These are phyloP conservation scores for Tetrapyrgos nigripes DNA, from an alignment of 1,284 basidiomycete species.

Conservation along the genomic window DNA sequence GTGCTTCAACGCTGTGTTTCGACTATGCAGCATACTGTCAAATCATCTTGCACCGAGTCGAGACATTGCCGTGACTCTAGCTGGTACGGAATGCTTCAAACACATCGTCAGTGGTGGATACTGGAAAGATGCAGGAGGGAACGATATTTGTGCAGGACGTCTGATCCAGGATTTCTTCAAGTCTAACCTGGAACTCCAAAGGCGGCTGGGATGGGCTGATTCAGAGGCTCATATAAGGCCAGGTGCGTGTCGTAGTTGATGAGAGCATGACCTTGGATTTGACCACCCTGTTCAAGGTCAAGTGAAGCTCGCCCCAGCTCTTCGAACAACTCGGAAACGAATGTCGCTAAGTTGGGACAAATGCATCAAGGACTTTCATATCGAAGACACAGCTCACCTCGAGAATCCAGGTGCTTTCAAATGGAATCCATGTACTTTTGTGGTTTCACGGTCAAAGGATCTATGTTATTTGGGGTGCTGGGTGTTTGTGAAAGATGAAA, in stretches of 20 bases:
- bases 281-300: not conserved
- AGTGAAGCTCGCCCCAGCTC: not conserved
- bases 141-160: conserved; percentile 23
- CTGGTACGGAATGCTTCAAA: conserved; percentile 33
- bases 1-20: conserved; percentile 40
- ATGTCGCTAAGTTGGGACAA: not conserved
- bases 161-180: conserved; percentile 21
- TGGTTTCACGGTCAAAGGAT: not conserved
- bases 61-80: too few species aligned
- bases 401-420: too few species aligned
- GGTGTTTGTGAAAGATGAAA: not conserved
- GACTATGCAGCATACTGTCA: too few species aligned
- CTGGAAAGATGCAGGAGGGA: conserved; percentile 21
- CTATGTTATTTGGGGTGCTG: not conserved
- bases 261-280: not conserved
- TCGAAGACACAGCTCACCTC: not conserved
- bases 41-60: too few species aligned
- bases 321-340: not conserved
- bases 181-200: conserved; percentile 13
- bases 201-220: conserved; percentile 4
- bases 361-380: not conserved
- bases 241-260: too few species aligned
- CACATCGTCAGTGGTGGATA: conserved; percentile 36
- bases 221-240: not conserved
- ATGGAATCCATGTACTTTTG: not conserved